These are phyloP conservation scores for Paramecium biaurelia DNA, from an alignment of 73 alveolate genomes.

Conservation along the genomic window DNA sequence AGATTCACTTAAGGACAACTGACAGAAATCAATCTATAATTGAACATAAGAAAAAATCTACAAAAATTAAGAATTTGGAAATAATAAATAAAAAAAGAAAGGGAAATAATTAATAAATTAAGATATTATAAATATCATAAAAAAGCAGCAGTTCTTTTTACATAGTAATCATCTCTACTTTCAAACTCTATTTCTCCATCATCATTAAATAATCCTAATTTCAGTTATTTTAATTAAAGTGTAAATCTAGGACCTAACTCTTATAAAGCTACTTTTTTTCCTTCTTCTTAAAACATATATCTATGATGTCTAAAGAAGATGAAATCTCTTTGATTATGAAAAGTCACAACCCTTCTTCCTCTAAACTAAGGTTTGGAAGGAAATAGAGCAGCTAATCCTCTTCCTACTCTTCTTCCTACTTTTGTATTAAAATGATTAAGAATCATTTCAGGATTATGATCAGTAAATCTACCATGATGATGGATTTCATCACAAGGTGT, in stretches of 20 bases:
- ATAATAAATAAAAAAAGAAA: no score
- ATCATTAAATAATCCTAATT: conserved; percentile 55
- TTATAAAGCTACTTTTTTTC: conserved; percentile 49
- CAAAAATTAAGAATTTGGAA: no score
- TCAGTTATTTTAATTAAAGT: conserved; percentile 31
- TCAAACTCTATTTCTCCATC: conserved; percentile 62
- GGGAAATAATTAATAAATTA: not conserved
- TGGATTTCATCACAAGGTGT: conserved; percentile 85
- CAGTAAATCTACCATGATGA: conserved; percentile 89
- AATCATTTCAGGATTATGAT: conserved; percentile 95
- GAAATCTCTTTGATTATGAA: conserved; percentile 64
- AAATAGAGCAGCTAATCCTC: conserved; percentile 95
- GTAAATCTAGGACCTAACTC: conserved; percentile 67
- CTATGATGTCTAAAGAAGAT: conserved; percentile 65
- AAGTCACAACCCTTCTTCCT: conserved; percentile 62
- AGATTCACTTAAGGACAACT: no score
- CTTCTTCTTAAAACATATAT: conserved; percentile 48
- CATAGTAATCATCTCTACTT: conserved; percentile 61
- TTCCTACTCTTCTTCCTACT: conserved; percentile 96
- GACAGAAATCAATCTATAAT: no score
- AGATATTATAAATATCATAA: conserved; percentile 1
- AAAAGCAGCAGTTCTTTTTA: conserved; percentile 59
- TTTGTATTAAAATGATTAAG: conserved; percentile 94
- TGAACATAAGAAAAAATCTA: no score
- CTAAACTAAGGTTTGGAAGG: conserved; percentile 75